Base-by-base conservation (phyloP, 495 filamentous ascomycete genomes). In the Cryomyces minteri region DNA sequence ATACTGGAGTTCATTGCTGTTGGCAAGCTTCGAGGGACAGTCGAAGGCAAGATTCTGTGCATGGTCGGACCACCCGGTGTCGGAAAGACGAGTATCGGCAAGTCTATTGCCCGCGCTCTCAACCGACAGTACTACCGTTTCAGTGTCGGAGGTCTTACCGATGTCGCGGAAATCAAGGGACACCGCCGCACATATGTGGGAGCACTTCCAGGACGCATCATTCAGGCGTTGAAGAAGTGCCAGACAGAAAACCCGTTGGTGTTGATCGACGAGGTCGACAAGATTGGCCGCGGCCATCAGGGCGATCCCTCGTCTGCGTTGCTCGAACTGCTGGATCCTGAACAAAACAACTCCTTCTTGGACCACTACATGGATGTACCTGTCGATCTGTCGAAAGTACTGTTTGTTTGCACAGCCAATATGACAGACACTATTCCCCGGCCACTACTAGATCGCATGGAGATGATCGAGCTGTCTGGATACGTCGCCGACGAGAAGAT, bases 351-450 rank as follows among this genome's bases (percentile, higher is more conserved):
- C 57, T 93, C 85, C 31, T 99, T 99, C 72, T 62, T 99, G 42
- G 92, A 99, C 53, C 90, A 99, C 57, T 99, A 99, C 61, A 82
- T 99, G 77, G 92, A 99, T 64, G 87, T 99, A 0, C 92, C 92
- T 5, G 88, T 99, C 31, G 90, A 99, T 62, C 72, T 99, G 34
- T 94, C 86, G 39, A 95, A 94, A 67, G 92, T 99, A 5, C 75
- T 99, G 32, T 99, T 99, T 62, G 92, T 99, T 40, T 99, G 92
- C 67, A 99, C 92, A 5, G 92, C 92, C 34, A 99, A 99, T 57
- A 86, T 99, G 75, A 96, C 87, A 2, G 90, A 99, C 56, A 99
- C 92, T 5, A 99, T 99, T 50, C 92, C 92, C 31, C 77, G 86
- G 28, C 92, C 92, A 11, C 72, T 99, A 5, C 68, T 95, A 25